Evolutionary conservation across 371 early-diverging fungal genomes (phyloP).

Genomic region (Lichtheimia corymbifera): DNA sequence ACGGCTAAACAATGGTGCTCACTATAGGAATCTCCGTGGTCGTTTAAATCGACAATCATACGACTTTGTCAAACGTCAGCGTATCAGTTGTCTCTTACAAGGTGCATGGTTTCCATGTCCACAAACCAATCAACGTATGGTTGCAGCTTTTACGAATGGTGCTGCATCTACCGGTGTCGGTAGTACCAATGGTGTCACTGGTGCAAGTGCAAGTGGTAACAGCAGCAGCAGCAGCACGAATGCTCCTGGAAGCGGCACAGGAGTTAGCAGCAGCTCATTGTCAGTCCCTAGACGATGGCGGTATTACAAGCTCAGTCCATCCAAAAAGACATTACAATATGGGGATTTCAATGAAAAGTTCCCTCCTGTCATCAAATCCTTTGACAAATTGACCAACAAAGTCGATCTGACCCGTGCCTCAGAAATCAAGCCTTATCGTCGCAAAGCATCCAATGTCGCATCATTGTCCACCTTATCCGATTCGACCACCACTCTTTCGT

Average conservation of each 20-base stretch:
- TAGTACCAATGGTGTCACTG: too few relatives aligned
- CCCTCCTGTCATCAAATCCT: constrained; percentile 27
- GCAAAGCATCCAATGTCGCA: constrained; percentile 18
- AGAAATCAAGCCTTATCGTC: constrained; percentile 52
- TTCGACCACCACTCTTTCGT: constrained; percentile 16
- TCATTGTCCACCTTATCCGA: background rate
- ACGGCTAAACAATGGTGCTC: too few relatives aligned
- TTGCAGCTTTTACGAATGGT: background rate
- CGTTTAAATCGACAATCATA: constrained; percentile 67
- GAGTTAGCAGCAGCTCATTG: too few relatives aligned
- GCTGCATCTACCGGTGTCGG: too few relatives aligned
- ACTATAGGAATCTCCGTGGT: constrained; percentile 62
- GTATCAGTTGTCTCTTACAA: constrained; percentile 62
- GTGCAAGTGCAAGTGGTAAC: background rate
- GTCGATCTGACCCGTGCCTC: constrained; percentile 60
- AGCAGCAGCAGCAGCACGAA: background rate
- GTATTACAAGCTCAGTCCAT: constrained; percentile 67
- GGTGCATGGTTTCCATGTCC: constrained; percentile 79
- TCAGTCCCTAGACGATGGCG: constrained; percentile 43
- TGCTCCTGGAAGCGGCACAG: background rate
- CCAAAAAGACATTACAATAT: constrained; percentile 62
- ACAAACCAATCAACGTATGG: constrained; percentile 18
- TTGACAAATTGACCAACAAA: constrained; percentile 37
- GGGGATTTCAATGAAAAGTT: constrained; percentile 66
- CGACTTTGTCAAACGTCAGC: constrained; percentile 71